These are phyloP conservation scores for Lactarius pseudohatsudake DNA, from an alignment of 768 basidiomycete genomes.

Conservation along the genomic window DNA sequence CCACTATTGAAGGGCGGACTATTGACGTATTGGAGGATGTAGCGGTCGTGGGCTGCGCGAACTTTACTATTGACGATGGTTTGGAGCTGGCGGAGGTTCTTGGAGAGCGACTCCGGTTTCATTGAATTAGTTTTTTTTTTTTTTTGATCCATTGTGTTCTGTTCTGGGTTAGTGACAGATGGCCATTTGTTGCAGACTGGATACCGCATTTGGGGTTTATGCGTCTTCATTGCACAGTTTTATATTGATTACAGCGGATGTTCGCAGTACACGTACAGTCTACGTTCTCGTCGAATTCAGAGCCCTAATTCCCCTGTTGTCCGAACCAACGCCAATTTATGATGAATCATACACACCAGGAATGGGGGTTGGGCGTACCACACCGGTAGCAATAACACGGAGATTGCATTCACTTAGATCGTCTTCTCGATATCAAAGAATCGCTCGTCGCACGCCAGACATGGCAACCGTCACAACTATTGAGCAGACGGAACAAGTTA, in stretches of 20 bases:
- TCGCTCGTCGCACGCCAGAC: neutral
- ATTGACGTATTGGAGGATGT: slow-evolving; percentile 33
- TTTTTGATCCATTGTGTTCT: neutral
- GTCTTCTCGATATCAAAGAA: neutral
- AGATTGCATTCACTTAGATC: neutral
- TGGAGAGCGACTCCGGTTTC: slow-evolving; percentile 31
- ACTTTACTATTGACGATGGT: slow-evolving; percentile 33
- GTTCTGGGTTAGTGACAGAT: neutral
- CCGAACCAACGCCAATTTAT: neutral
- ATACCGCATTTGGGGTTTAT: neutral
- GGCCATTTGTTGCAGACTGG: neutral
- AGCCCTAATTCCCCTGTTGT: neutral
- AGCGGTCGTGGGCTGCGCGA: slow-evolving; percentile 34
- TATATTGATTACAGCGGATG: neutral
- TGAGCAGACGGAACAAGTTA: neutral
- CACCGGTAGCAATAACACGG: neutral
- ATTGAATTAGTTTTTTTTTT: slow-evolving; percentile 4
- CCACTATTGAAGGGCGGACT: slow-evolving; percentile 24
- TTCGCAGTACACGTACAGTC: neutral
- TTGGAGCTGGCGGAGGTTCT: slow-evolving; percentile 32
- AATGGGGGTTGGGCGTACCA: neutral
- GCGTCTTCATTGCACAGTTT: neutral
- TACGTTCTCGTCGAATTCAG: neutral
- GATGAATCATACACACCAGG: neutral
- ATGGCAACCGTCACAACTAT: neutral